Conservation (phyloP, 148 eudicot species). For the Cornus florida region DNA sequence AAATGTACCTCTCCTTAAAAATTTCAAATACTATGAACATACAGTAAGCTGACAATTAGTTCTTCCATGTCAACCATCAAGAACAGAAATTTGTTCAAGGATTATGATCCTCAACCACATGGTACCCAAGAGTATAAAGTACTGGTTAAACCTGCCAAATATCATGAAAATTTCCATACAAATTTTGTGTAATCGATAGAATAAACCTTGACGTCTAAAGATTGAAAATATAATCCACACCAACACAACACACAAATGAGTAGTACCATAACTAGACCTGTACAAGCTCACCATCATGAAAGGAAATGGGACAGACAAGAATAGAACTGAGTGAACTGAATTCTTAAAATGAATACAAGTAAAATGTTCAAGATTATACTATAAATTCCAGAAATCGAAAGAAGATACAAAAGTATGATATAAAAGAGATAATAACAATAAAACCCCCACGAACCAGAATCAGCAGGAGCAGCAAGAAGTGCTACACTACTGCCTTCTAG, state of each 20-base stretch:
- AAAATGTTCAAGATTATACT: slow-evolving; percentile 53
- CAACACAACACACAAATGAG: too few species aligned
- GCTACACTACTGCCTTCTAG: slow-evolving; percentile 27
- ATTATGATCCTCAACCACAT: neutral
- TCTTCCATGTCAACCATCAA: neutral
- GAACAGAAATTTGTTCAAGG: neutral
- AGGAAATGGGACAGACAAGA: neutral
- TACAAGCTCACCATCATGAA: neutral
- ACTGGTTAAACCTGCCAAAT: neutral
- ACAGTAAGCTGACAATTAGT: too few species aligned
- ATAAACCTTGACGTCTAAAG: neutral
- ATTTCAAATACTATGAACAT: too few species aligned
- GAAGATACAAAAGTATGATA: slow-evolving; percentile 40
- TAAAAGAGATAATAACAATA: slow-evolving; percentile 32
- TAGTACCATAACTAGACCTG: too few species aligned
- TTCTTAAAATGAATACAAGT: slow-evolving; percentile 50
- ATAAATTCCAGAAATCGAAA: slow-evolving; percentile 28
- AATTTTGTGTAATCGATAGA: neutral
- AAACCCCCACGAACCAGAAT: slow-evolving; percentile 43
- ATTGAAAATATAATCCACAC: too few species aligned
- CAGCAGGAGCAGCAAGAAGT: slow-evolving; percentile 36
- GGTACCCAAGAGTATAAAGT: too few species aligned
- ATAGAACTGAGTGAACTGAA: slow-evolving; percentile 29
- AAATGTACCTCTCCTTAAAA: too few species aligned
- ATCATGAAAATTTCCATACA: neutral